Evolutionary conservation across 2,329 filamentous ascomycete species (phyloP).

Genomic region (Xylariaceae sp.): DNA sequence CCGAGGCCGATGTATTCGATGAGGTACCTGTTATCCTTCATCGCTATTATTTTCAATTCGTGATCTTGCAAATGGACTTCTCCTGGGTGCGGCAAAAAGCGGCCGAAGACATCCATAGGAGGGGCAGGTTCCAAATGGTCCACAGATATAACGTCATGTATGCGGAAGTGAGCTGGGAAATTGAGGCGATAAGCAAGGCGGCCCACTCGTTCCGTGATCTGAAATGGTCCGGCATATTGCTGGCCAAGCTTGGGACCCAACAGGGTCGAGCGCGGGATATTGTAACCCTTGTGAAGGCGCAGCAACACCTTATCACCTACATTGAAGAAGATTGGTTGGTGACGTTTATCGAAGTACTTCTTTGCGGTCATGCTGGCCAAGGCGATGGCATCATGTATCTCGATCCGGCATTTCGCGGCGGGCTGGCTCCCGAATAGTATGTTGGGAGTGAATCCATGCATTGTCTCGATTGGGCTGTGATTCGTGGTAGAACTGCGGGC

Average conservation of each 20-base stretch:
- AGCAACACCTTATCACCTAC: slow-evolving; percentile 1
- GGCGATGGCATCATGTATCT: not conserved
- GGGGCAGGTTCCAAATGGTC: no score
- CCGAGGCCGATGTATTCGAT: no score
- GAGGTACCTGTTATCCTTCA: no score
- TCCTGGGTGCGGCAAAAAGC: not conserved
- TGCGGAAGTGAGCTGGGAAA: not conserved
- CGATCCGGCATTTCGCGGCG: not conserved
- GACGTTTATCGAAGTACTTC: not conserved
- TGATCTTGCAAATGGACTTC: not conserved
- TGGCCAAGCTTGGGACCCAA: not conserved
- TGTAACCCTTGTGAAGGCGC: slow-evolving; percentile 3
- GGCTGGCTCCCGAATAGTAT: not conserved
- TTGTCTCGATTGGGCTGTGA: not conserved
- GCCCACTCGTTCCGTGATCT: not conserved
- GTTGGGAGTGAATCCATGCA: not conserved
- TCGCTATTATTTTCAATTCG: no score
- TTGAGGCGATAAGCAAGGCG: not conserved
- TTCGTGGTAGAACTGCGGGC: no score
- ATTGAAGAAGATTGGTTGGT: not conserved
- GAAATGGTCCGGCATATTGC: slow-evolving; percentile 2
- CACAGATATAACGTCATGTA: slow-evolving; percentile 3
- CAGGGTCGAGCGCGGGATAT: not conserved
- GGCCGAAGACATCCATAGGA: not conserved
- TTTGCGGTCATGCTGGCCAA: not conserved